Percentiles rank a stretch among this genome's conserved stretches.
phyloP scores from a whole-genome alignment of 2,329 filamentous ascomycete genomes.

The Harringtonia lauricola region DNA sequence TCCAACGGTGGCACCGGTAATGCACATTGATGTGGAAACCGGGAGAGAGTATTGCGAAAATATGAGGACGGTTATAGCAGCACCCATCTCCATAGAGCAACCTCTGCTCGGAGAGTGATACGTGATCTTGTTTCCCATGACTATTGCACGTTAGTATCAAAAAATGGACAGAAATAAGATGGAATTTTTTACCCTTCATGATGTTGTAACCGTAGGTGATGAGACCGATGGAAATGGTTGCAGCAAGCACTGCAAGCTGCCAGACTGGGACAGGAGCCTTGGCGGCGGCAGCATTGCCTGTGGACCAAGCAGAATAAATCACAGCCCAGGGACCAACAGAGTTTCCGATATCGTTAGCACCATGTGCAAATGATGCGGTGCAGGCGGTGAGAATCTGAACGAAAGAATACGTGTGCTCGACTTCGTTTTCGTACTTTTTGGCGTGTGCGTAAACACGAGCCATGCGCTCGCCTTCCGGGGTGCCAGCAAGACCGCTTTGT shows the following conservation, averaged over 20 bases:
- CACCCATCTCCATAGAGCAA: constrained; percentile 71
- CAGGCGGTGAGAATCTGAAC: constrained; percentile 57
- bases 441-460: constrained; percentile 53
- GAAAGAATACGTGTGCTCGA: constrained; percentile 59
- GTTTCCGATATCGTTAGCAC: constrained; percentile 68
- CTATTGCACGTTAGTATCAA: constrained; percentile 25
- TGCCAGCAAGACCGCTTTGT: constrained; percentile 58
- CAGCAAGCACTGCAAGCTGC: constrained; percentile 61
- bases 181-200: constrained; percentile 69
- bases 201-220: constrained; percentile 75
- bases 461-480: constrained; percentile 65
- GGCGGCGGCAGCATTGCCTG: constrained; percentile 45
- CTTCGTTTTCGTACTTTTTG: constrained; percentile 56
- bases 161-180: constrained; percentile 11
- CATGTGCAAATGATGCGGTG: constrained; percentile 65
- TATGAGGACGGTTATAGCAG: constrained; percentile 64
- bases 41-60: constrained; percentile 67
- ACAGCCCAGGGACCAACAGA: constrained; percentile 59
- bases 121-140: constrained; percentile 75
- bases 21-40: constrained; percentile 70
- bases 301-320: constrained; percentile 58
- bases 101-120: constrained; percentile 48
- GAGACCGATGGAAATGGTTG: constrained; percentile 54
- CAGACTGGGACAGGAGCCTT: constrained; percentile 61
- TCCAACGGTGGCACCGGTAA: constrained; percentile 68